A percentile compares a stretch with the other conserved stretches of the same genome.
Evolutionary conservation across 139 green algal species (phyloP).

Genomic region (Coccomyxa sp.): DNA sequence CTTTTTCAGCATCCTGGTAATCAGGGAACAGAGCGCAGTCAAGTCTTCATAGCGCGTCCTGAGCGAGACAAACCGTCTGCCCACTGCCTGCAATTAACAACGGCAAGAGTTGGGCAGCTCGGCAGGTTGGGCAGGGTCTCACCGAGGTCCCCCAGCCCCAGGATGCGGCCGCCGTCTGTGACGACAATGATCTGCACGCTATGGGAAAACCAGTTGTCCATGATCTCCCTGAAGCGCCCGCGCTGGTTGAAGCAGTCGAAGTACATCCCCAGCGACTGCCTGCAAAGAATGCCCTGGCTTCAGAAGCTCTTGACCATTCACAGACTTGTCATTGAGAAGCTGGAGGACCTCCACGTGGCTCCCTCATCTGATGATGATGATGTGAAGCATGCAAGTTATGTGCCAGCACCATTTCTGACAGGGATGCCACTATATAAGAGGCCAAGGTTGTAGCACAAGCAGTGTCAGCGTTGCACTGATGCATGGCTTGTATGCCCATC

Average conservation of each 20-base stretch:
- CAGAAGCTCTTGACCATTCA: background rate
- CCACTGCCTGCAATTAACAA: too few species aligned
- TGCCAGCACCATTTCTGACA: too few species aligned
- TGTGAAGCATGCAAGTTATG: too few species aligned
- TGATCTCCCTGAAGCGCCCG: slow-evolving; percentile 34
- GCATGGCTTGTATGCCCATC: background rate
- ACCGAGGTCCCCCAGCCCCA: slow-evolving; percentile 64
- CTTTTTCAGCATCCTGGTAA: too few species aligned
- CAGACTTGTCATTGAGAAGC: background rate
- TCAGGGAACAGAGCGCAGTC: too few species aligned
- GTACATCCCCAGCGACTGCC: slow-evolving; percentile 47
- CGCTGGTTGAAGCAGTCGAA: slow-evolving; percentile 42
- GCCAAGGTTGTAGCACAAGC: background rate
- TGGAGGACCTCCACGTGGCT: background rate
- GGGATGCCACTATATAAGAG: background rate
- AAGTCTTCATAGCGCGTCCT: too few species aligned
- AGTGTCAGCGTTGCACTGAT: too few species aligned
- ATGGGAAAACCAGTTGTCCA: slow-evolving; percentile 43
- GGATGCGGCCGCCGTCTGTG: slow-evolving; percentile 66
- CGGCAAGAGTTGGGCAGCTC: too few species aligned
- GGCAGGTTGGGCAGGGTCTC: too few species aligned
- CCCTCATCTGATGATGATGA: background rate
- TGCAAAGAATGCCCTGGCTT: background rate
- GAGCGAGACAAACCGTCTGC: too few species aligned
- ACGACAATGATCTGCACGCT: slow-evolving; percentile 57